Evolutionary conservation across 352 stramenopile genomes (phyloP).

Genomic region (Globisporangium acanthophoron): DNA sequence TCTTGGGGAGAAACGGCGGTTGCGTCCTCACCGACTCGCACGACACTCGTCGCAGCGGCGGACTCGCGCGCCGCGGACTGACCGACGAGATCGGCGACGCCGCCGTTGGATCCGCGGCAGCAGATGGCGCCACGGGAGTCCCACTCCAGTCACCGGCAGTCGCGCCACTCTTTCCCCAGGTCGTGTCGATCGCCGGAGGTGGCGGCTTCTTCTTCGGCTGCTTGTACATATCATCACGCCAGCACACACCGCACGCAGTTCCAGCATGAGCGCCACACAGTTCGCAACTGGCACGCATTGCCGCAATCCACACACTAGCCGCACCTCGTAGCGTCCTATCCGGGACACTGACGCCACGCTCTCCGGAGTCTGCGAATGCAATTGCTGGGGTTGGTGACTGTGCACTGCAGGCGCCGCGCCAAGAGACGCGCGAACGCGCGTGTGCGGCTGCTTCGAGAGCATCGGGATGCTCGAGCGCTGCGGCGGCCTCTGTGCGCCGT

Average conservation of each 20-base stretch:
- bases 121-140: background rate
- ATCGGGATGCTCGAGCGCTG: constrained; percentile 4
- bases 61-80: background rate
- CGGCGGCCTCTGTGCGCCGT: background rate
- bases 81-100: constrained; percentile 4
- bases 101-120: background rate
- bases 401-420: background rate
- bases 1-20: background rate
- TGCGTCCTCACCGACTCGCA: constrained; percentile 8
- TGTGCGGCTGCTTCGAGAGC: background rate
- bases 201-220: constrained; percentile 9
- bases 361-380: background rate
- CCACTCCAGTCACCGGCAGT: background rate
- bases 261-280: too few relatives aligned
- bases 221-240: background rate
- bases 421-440: background rate
- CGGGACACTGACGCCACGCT: background rate
- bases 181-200: constrained; percentile 10
- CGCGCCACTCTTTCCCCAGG: background rate
- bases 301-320: background rate
- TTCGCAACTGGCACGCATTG: too few relatives aligned
- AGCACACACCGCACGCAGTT: background rate
- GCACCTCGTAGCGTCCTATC: constrained; percentile 10
- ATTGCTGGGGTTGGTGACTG: background rate
- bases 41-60: background rate